These are phyloP conservation scores for Microascus cirrosus DNA, from an alignment of 2,329 filamentous ascomycete species.

Conservation along the genomic window DNA sequence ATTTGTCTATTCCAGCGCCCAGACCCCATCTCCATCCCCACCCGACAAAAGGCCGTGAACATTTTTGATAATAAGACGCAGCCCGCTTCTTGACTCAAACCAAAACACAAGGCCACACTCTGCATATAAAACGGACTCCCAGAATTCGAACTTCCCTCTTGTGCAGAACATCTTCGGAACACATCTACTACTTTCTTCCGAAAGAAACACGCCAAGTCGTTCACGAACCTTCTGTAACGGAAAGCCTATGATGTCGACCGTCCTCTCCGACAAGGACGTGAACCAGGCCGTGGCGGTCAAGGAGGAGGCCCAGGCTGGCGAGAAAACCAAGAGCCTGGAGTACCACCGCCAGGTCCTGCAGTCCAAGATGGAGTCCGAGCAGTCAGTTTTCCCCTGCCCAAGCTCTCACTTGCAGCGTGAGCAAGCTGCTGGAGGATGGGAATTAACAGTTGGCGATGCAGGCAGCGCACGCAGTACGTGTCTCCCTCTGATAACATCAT, in stretches of 20 bases:
- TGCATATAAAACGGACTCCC: neutral
- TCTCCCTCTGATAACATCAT: constrained; percentile 84
- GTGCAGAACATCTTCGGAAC: neutral
- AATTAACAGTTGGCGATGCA: neutral
- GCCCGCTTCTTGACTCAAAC: neutral
- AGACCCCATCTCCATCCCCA: neutral
- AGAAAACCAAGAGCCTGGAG: constrained; percentile 57
- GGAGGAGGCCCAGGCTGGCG: constrained; percentile 18
- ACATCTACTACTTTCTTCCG: neutral
- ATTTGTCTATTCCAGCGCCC: neutral
- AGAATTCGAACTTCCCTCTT: neutral
- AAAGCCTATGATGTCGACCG: constrained; percentile 38
- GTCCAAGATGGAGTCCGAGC: constrained; percentile 53
- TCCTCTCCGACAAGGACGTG: constrained; percentile 55
- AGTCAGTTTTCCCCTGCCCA: constrained; percentile 33
- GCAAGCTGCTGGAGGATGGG: neutral
- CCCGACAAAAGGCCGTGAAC: neutral
- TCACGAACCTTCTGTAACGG: neutral
- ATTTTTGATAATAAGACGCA: neutral
- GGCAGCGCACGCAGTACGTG: constrained; percentile 44
- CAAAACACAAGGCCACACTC: neutral
- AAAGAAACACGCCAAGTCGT: neutral
- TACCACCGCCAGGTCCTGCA: constrained; percentile 68
- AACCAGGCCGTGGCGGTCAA: constrained; percentile 37
- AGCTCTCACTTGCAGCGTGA: neutral